phyloP scores from a whole-genome alignment of 2,329 filamentous ascomycete species.

The Calonectria henricotiae region DNA sequence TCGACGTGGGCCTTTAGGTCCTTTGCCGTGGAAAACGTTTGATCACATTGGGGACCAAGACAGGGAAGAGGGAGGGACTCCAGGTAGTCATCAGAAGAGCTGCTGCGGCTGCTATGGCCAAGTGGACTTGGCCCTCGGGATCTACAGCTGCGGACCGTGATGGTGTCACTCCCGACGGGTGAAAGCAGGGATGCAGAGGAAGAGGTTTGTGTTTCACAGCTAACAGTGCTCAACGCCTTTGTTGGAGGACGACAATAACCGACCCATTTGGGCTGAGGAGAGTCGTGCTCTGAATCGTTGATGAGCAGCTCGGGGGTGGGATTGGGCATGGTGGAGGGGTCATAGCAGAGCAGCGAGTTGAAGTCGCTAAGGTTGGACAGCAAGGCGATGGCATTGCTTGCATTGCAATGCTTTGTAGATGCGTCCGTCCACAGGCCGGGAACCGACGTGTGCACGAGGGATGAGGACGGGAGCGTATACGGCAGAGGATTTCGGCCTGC shows the following conservation, averaged over 20 bases:
- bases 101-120: slow-evolving; percentile 35
- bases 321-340: slow-evolving; percentile 18
- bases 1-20: slow-evolving; percentile 51
- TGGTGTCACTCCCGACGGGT: slow-evolving; percentile 48
- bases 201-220: slow-evolving; percentile 49
- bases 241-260: slow-evolving; percentile 1
- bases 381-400: slow-evolving; percentile 21
- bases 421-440: slow-evolving; percentile 22
- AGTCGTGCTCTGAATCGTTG: slow-evolving; percentile 34
- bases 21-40: slow-evolving; percentile 46
- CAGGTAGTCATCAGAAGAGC: slow-evolving; percentile 36
- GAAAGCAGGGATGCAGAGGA: slow-evolving; percentile 56
- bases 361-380: slow-evolving; percentile 19
- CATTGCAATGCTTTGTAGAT: neutral
- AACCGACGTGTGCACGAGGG: slow-evolving; percentile 20
- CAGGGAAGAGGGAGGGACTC: slow-evolving; percentile 45
- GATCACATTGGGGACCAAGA: slow-evolving; percentile 52
- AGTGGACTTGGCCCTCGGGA: slow-evolving; percentile 52
- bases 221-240: slow-evolving; percentile 51
- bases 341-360: slow-evolving; percentile 6
- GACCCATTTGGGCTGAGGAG: slow-evolving; percentile 29
- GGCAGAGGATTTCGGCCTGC: slow-evolving; percentile 9
- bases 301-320: slow-evolving; percentile 22
- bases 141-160: slow-evolving; percentile 38
- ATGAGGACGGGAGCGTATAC: slow-evolving; percentile 24